Percentiles rank a stretch among this genome's conserved stretches.
These are phyloP conservation scores for Hemerocallis citrina DNA, from an alignment of 106 monocot species.

Conservation along the genomic window DNA sequence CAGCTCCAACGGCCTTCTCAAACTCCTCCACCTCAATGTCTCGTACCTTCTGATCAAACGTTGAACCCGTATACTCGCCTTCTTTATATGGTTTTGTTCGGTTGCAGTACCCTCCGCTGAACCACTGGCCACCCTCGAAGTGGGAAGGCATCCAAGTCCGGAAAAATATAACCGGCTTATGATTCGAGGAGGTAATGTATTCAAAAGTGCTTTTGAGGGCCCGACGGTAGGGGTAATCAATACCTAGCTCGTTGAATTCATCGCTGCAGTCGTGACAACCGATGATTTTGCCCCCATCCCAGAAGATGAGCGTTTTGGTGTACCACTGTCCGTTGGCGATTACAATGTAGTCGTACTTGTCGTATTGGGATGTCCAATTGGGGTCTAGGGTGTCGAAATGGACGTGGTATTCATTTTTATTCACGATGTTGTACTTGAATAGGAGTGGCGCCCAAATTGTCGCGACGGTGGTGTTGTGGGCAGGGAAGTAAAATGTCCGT, in stretches of 20 bases:
- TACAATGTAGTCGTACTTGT: constrained; percentile 24
- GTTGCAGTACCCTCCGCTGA: constrained; percentile 27
- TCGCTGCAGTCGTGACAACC: constrained; percentile 34
- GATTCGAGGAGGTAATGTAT: constrained; percentile 10
- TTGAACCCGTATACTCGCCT: constrained; percentile 7
- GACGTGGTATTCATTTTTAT: constrained; percentile 10
- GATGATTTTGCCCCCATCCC: constrained; percentile 12
- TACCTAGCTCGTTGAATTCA: constrained; percentile 19
- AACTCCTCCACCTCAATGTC: constrained; percentile 25
- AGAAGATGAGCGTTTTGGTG: constrained; percentile 15
- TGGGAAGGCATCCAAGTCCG: constrained; percentile 37
- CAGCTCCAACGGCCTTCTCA: constrained; percentile 2
- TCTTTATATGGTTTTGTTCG: constrained; percentile 20
- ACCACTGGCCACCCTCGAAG: constrained; percentile 36
- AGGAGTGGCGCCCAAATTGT: constrained; percentile 39
- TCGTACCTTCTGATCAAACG: constrained; percentile 7
- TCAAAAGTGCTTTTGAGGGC: constrained; percentile 8
- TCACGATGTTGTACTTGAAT: constrained; percentile 3
- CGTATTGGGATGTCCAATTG: constrained; percentile 11
- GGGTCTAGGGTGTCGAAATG: constrained; percentile 28
- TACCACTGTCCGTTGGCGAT: constrained; percentile 40
- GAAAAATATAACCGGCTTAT: constrained; percentile 23
- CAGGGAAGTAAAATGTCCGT: constrained; percentile 19
- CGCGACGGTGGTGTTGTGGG: constrained; percentile 27
- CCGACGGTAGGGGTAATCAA: constrained; percentile 20